Base-by-base conservation (phyloP, 352 stramenopile species). In the Phytopythium ostracodes region DNA sequence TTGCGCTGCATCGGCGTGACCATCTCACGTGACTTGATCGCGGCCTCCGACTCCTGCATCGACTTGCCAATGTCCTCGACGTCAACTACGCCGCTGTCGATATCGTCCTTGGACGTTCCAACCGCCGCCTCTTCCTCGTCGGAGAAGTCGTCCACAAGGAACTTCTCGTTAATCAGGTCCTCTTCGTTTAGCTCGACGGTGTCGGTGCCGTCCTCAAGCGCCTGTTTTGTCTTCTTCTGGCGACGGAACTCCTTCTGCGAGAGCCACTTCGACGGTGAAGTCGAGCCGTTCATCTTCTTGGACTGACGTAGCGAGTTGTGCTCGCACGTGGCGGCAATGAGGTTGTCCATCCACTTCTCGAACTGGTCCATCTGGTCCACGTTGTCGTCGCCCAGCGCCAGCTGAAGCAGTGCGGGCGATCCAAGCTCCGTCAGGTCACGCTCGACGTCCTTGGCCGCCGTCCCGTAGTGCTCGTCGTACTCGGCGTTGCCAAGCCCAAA, bases 1-100 rank as follows among this genome's bases (percentile, higher is more conserved):
- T 97, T 88, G 64, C 89, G 85, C 70, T 99, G 97, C 76, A 96
- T 96, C 1, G 88, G 88, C 10, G 96, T 99, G 14, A 99, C 88
- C 96, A 99, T 99, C 68, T 98, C 94, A 9, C 80, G 79, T 24
- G 80, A 88, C 43, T 87, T 70, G 22, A 61, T 81, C 0, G 80
- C 82, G 0, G 79, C 87, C 60, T 90, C 79, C 2, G 84, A 87
- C 60, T 95, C 84, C 59, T 94, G 92, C 80, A 96, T 94, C 38
- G 78, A 86, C 64, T 84, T 82, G 63, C 87, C 89, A 35, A 96
- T 77, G 58, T 96, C 89, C 54, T 96, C 89, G 14, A 96, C 78
- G 56, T 96, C 89, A 15, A 95, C 72, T 44, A 95, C 77, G 6
- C 77, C 81, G 40, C 58, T 74, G 47, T 88, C 75, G 4, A 59